Conservation (phyloP, 371 early-diverging fungal species). For the Mortierella sp. region DNA sequence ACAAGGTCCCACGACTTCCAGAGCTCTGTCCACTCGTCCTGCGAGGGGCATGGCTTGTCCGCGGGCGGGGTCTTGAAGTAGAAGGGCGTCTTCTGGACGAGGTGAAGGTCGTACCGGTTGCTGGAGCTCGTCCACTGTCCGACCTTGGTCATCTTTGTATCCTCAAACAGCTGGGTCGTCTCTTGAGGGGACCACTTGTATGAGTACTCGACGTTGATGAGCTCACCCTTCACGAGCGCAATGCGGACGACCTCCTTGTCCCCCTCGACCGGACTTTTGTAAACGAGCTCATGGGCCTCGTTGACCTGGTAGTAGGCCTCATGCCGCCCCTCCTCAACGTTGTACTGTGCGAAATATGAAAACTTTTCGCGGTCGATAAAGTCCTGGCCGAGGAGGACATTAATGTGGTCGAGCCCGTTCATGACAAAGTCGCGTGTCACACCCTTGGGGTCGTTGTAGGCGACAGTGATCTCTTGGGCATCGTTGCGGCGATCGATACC, state of each 20-base stretch:
- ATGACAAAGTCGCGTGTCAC: constrained; percentile 87
- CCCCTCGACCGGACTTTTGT: constrained; percentile 46
- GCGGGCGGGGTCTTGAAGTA: constrained; percentile 57
- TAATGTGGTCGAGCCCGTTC: constrained; percentile 87
- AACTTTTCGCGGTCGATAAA: constrained; percentile 74
- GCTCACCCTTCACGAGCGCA: constrained; percentile 75
- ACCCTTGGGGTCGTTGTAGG: constrained; percentile 88
- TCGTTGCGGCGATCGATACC: constrained; percentile 90
- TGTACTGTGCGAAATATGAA: constrained; percentile 81
- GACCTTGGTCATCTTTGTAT: constrained; percentile 66
- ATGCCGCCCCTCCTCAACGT: constrained; percentile 81
- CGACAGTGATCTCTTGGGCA: constrained; percentile 73
- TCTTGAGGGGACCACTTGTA: constrained; percentile 85
- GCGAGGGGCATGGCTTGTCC: constrained; percentile 34
- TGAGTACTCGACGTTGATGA: constrained; percentile 91
- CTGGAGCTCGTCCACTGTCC: constrained; percentile 75
- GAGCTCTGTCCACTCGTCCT: constrained; percentile 80
- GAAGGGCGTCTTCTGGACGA: constrained; percentile 81
- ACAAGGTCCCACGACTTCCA: constrained; percentile 89
- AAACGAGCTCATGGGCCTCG: constrained; percentile 62
- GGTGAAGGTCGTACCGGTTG: constrained; percentile 76
- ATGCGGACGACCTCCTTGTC: constrained; percentile 35
- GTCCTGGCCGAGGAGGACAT: constrained; percentile 71
- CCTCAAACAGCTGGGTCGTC: constrained; percentile 67
- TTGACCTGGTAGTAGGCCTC: constrained; percentile 81